phyloP scores from a whole-genome alignment of 2,329 filamentous ascomycete species.

The Dactylellina leptospora region DNA sequence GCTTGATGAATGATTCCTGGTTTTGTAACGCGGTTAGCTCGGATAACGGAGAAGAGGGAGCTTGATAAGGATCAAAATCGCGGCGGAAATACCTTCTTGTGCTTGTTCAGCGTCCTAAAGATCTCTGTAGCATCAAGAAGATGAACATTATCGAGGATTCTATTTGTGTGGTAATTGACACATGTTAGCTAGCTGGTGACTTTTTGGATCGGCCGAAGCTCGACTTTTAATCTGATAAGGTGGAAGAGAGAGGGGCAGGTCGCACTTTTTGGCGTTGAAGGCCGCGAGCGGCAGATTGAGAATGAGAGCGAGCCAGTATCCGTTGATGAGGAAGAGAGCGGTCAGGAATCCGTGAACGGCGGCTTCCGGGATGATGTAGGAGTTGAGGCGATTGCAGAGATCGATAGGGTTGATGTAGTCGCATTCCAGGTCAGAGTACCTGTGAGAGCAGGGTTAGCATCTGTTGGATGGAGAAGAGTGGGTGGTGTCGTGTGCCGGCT shows the following conservation, averaged over 20 bases:
- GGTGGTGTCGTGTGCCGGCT: slow-evolving; percentile 13
- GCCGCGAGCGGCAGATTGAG: slow-evolving; percentile 90
- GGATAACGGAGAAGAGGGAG: too few relatives aligned
- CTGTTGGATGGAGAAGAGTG: not conserved
- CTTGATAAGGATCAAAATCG: not conserved
- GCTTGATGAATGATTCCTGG: slow-evolving; percentile 98
- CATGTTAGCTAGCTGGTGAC: slow-evolving; percentile 54
- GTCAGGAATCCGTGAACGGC: slow-evolving; percentile 96
- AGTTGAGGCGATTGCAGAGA: slow-evolving; percentile 99
- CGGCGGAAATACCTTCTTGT: slow-evolving; percentile 77
- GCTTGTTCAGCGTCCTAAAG: slow-evolving; percentile 97
- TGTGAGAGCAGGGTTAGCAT: slow-evolving; percentile 12
- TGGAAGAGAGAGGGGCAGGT: slow-evolving; percentile 55
- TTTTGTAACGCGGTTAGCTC: not conserved
- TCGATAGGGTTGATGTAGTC: slow-evolving; percentile 99
- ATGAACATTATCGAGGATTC: slow-evolving; percentile 96
- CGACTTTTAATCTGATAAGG: too few relatives aligned
- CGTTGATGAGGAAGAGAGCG: slow-evolving; percentile 95
- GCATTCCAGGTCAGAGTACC: slow-evolving; percentile 84
- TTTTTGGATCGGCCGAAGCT: too few relatives aligned
- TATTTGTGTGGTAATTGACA: slow-evolving; percentile 61
- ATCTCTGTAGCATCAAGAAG: slow-evolving; percentile 98
- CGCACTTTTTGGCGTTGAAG: slow-evolving; percentile 98
- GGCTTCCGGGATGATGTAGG: slow-evolving; percentile 98
- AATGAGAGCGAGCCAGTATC: slow-evolving; percentile 93